Evolutionary conservation across 2,329 filamentous ascomycete genomes (phyloP).

Genomic region (Penicillium sp.): DNA sequence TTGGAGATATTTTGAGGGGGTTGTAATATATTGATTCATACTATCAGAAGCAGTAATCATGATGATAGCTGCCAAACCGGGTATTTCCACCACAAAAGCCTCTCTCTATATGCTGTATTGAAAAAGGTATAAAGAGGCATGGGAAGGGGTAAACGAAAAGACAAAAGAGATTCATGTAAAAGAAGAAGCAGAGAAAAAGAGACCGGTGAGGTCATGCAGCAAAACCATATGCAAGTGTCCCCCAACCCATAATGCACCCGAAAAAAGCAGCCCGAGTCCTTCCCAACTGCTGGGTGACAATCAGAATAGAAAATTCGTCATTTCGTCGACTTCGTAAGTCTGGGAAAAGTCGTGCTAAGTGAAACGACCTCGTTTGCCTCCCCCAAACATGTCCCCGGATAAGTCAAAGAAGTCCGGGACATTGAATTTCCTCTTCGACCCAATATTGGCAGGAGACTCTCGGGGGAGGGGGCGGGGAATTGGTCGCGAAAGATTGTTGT

Average conservation of each 20-base stretch:
- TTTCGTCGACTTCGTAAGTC: conserved; percentile 29
- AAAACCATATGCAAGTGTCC: conserved; percentile 31
- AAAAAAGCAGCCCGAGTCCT: conserved; percentile 25
- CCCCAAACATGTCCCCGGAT: conserved; percentile 46
- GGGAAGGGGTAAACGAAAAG: conserved; percentile 13
- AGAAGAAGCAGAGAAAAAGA: conserved; percentile 10
- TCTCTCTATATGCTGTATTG: conserved; percentile 35
- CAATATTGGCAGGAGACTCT: conserved; percentile 40
- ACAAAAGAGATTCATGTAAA: conserved; percentile 7
- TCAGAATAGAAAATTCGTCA: conserved; percentile 35
- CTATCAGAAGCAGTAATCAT: conserved; percentile 8
- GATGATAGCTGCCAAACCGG: conserved; percentile 33
- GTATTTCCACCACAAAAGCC: conserved; percentile 35
- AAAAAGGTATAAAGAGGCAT: conserved; percentile 14
- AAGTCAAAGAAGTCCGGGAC: conserved; percentile 52
- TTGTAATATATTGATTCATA: conserved; percentile 24
- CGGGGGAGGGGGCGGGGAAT: conserved; percentile 38
- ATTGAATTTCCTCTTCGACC: conserved; percentile 49
- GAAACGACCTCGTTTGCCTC: conserved; percentile 49
- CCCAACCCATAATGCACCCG: conserved; percentile 32
- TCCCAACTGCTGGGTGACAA: conserved; percentile 32
- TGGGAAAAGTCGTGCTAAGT: conserved; percentile 27
- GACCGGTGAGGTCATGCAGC: conserved; percentile 16
- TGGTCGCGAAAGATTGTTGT: conserved; percentile 38
- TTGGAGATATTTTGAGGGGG: not conserved